Conservation (phyloP, 495 filamentous ascomycete genomes). For the Aspergillus carlsbadensis region DNA sequence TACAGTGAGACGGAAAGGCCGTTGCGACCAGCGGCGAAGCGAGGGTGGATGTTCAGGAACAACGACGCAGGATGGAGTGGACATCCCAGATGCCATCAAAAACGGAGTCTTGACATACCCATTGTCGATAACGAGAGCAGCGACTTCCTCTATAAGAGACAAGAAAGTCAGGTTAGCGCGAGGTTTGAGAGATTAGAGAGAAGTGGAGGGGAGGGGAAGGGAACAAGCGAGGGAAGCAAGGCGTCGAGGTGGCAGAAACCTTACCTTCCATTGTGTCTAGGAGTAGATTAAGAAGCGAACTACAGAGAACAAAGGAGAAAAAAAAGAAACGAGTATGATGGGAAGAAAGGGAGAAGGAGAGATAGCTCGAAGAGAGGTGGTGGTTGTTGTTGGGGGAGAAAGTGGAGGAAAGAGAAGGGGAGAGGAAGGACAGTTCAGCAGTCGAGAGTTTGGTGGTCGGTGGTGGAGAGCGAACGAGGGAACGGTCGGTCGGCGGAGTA, state of each 20-base stretch:
- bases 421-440: constrained; percentile 15
- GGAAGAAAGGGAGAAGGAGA: constrained; percentile 22
- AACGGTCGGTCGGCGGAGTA: constrained; percentile 2
- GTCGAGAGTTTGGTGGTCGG: constrained; percentile 23
- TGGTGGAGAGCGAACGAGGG: background rate
- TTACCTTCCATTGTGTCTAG: constrained; percentile 77
- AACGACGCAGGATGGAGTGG: constrained; percentile 8
- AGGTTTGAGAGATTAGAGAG: constrained; percentile 12
- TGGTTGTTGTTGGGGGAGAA: constrained; percentile 33
- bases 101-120: constrained; percentile 66
- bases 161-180: constrained; percentile 50
- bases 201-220: constrained; percentile 20
- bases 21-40: constrained; percentile 3
- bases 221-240: constrained; percentile 28
- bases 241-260: constrained; percentile 44
- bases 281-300: constrained; percentile 36
- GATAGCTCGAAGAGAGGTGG: constrained; percentile 27
- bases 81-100: constrained; percentile 22
- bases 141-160: constrained; percentile 86
- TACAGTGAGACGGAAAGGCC: background rate
- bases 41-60: constrained; percentile 8
- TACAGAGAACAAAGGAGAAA: constrained; percentile 38
- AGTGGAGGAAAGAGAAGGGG: constrained; percentile 24
- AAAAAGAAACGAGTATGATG: constrained; percentile 20
- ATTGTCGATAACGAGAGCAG: constrained; percentile 99